phyloP scores from a whole-genome alignment of 2,329 filamentous ascomycete species.

The Drechslera avenae region DNA sequence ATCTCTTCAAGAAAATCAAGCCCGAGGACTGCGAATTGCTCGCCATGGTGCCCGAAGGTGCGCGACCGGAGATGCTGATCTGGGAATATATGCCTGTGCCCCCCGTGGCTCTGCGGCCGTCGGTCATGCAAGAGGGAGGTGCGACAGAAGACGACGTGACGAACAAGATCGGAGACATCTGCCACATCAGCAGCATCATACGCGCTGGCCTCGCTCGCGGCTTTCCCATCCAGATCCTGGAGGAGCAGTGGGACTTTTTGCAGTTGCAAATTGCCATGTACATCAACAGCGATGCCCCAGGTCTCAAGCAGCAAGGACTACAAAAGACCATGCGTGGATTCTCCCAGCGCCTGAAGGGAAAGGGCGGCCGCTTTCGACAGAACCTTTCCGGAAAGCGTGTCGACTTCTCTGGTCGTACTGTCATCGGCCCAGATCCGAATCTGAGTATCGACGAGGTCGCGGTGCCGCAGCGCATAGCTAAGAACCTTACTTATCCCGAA shows the following conservation, averaged over 20 bases:
- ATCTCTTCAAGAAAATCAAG: conserved; percentile 87
- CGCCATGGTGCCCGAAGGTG: conserved; percentile 83
- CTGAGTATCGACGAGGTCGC: conserved; percentile 92
- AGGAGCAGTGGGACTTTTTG: conserved; percentile 98
- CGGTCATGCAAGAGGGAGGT: conserved; percentile 88
- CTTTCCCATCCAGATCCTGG: conserved; percentile 83
- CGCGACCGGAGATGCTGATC: conserved; percentile 92
- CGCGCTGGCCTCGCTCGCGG: conserved; percentile 81
- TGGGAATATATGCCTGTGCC: conserved; percentile 97
- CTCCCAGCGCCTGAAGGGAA: conserved; percentile 93
- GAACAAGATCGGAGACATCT: conserved; percentile 94
- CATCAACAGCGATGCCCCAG: conserved; percentile 94
- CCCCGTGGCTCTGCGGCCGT: conserved; percentile 91
- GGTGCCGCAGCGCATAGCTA: conserved; percentile 88
- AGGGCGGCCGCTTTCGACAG: conserved; percentile 94
- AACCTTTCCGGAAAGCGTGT: conserved; percentile 98
- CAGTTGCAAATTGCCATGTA: conserved; percentile 97
- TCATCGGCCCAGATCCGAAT: conserved; percentile 97
- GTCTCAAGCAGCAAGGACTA: conserved; percentile 84
- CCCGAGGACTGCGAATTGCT: conserved; percentile 88
- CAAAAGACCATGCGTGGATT: conserved; percentile 91
- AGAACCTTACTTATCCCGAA: conserved; percentile 95
- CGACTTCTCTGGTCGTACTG: conserved; percentile 95
- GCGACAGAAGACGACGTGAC: conserved; percentile 97
- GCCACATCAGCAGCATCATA: conserved; percentile 88